These are phyloP conservation scores for Helotiales sp. DNA, from an alignment of 2,329 filamentous ascomycete species.

Conservation along the genomic window DNA sequence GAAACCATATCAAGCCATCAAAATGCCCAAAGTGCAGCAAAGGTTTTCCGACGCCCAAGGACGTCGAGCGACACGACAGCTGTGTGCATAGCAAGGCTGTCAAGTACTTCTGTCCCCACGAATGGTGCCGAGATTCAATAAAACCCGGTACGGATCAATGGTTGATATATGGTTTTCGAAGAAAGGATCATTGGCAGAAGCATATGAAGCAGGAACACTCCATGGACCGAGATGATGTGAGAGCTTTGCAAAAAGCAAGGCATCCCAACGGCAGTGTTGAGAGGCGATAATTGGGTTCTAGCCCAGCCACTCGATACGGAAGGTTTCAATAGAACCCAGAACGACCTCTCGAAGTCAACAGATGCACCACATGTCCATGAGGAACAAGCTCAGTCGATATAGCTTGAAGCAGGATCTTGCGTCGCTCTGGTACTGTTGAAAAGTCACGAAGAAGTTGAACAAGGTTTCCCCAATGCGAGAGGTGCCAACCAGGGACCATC, in stretches of 20 bases:
- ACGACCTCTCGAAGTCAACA: no score
- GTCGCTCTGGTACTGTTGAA: no score
- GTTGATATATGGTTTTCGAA: not conserved
- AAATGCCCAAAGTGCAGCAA: slow-evolving; percentile 12
- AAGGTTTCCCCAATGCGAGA: no score
- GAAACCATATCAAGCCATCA: slow-evolving; percentile 8
- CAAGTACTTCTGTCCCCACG: slow-evolving; percentile 12
- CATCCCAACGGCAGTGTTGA: slow-evolving; percentile 9
- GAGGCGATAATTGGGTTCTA: slow-evolving; percentile 3
- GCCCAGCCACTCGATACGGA: no score
- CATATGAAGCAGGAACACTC: slow-evolving; percentile 9
- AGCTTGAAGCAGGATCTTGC: no score
- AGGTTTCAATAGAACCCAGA: no score
- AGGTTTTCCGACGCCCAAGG: slow-evolving; percentile 12
- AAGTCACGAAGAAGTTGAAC: no score
- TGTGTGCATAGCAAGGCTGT: slow-evolving; percentile 8
- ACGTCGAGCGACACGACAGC: slow-evolving; percentile 13
- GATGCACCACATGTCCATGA: no score
- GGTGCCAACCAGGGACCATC: no score
- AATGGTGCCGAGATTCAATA: not conserved
- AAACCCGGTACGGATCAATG: not conserved
- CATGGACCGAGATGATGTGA: not conserved
- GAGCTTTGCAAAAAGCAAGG: not conserved
- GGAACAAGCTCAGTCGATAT: no score
- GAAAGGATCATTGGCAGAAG: slow-evolving; percentile 16